phyloP scores from a whole-genome alignment of 2,329 filamentous ascomycete species.

The Trichoderma koningiopsis region DNA sequence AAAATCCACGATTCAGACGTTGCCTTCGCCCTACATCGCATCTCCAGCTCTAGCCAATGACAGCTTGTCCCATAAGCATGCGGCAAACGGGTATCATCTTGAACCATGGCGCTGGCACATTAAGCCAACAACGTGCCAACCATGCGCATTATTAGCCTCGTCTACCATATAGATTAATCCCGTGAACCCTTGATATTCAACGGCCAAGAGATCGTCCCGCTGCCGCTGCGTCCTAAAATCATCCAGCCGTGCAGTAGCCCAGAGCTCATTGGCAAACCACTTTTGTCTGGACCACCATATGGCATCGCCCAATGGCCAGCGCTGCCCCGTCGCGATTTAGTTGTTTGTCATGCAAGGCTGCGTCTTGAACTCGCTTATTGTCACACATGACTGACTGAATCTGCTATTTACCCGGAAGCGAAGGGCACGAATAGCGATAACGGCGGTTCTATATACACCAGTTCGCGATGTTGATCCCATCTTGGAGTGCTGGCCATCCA shows the following conservation, averaged over 20 bases:
- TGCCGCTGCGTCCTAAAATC: background rate
- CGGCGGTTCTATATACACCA: background rate
- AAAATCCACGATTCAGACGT: background rate
- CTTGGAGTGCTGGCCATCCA: background rate
- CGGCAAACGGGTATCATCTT: background rate
- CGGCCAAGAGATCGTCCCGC: constrained; percentile 12
- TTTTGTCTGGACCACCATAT: constrained; percentile 7
- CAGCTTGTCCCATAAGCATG: background rate
- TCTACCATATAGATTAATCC: background rate
- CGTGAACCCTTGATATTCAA: constrained; percentile 2
- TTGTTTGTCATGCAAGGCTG: constrained; percentile 9
- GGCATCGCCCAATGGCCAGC: constrained; percentile 1
- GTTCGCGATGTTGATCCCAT: background rate
- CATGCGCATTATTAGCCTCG: constrained; percentile 1
- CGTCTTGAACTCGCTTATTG: background rate
- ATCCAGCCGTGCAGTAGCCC: background rate
- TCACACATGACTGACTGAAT: background rate
- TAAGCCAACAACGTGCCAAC: background rate
- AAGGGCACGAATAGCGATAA: background rate
- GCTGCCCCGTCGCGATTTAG: background rate
- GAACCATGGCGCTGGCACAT: background rate
- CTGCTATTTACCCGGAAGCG: background rate
- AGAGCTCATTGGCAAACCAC: constrained; percentile 1
- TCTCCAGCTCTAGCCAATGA: background rate
- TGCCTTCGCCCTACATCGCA: background rate